A percentile compares a stretch with the other conserved stretches of the same genome.
These are phyloP conservation scores for Hypericum perforatum DNA, from an alignment of 345 rosid genomes.

Conservation along the genomic window DNA sequence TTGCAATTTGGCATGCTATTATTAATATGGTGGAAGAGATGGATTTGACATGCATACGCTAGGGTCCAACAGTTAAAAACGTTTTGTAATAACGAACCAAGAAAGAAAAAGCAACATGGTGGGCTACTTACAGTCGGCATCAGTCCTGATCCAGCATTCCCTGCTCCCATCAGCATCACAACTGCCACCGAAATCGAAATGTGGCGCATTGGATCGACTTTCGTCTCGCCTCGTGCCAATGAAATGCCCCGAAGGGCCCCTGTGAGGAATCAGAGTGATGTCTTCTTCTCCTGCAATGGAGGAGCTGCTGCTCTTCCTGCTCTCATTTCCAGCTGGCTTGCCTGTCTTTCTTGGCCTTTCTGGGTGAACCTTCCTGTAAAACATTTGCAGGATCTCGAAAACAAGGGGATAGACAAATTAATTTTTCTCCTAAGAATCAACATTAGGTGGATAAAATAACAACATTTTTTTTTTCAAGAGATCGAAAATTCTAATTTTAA, in stretches of 20 bases:
- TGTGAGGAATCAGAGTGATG: conserved; percentile 30
- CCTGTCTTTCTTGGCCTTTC: conserved; percentile 23
- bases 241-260: conserved; percentile 19
- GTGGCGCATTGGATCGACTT: conserved; percentile 42
- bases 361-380: conserved; percentile 78
- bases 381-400: conserved; percentile 58
- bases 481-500: too few species aligned
- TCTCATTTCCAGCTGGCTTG: too few species aligned
- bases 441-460: too few species aligned
- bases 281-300: conserved; percentile 34
- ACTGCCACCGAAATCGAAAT: conserved; percentile 20
- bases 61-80: background rate
- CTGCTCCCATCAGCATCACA: conserved; percentile 50
- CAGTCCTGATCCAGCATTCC: conserved; percentile 81
- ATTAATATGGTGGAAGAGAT: too few species aligned
- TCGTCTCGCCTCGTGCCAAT: conserved; percentile 24
- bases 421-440: too few species aligned
- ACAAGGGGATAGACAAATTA: background rate
- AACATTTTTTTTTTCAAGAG: too few species aligned
- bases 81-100: background rate
- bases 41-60: background rate
- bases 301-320: conserved; percentile 20
- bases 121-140: conserved; percentile 65
- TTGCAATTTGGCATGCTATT: too few species aligned
- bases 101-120: background rate